A percentile compares a stretch with the other conserved stretches of the same genome.
These are phyloP conservation scores for Desmodesmus armatus DNA, from an alignment of 139 green algal species.

Conservation along the genomic window DNA sequence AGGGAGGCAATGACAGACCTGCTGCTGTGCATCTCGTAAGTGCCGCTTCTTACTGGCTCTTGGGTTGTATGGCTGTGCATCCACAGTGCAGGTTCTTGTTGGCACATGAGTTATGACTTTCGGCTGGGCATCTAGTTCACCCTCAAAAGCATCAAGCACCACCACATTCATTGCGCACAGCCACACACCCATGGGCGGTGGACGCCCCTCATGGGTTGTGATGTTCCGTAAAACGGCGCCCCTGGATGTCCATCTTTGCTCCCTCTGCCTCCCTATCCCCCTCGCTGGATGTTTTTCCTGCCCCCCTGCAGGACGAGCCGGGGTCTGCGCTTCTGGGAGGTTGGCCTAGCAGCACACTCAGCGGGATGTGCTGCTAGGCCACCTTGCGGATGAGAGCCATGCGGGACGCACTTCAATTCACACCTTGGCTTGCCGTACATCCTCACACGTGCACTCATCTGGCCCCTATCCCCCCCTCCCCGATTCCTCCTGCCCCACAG, in stretches of 20 bases:
- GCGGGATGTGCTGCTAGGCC: constrained; percentile 71
- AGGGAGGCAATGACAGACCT: constrained; percentile 71
- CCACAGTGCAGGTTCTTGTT: neutral
- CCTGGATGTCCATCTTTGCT: too few relatives aligned
- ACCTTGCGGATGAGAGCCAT: constrained; percentile 54
- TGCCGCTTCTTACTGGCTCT: neutral
- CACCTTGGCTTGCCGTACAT: neutral
- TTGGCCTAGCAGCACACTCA: too few relatives aligned
- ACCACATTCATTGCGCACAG: neutral
- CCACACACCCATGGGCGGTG: neutral
- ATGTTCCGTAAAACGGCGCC: too few relatives aligned
- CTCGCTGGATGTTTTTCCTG: too few relatives aligned
- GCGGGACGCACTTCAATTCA: too few relatives aligned
- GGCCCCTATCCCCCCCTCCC: too few relatives aligned
- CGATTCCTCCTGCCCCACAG: neutral
- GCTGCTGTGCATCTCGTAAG: constrained; percentile 63
- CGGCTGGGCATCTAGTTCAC: too few relatives aligned
- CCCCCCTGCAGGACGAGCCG: constrained; percentile 17
- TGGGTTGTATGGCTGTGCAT: neutral
- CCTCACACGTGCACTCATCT: neutral
- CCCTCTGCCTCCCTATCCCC: too few relatives aligned
- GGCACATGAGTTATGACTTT: too few relatives aligned
- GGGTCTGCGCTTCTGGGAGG: constrained; percentile 70
- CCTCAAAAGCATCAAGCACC: neutral
- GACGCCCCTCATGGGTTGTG: too few relatives aligned